phyloP scores from a whole-genome alignment of 129 eudicot genomes.

The Flaveria brownii region DNA sequence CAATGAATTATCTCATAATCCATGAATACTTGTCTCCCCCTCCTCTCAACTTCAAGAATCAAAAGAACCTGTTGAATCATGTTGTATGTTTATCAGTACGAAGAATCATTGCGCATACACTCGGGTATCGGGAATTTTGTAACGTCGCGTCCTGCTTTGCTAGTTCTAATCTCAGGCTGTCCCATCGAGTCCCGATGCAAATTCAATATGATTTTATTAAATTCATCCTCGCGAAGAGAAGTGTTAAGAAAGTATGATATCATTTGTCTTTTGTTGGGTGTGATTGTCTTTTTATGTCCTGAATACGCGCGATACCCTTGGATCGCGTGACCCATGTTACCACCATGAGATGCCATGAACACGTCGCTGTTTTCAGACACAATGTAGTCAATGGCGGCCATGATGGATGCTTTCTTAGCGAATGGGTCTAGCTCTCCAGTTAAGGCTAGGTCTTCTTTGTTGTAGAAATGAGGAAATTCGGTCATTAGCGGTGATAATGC shows the following conservation, averaged over 20 bases:
- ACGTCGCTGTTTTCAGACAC: constrained; percentile 88
- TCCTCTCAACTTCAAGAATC: constrained; percentile 25
- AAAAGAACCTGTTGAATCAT: constrained; percentile 12
- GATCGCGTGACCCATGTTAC: constrained; percentile 94
- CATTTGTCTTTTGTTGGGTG: constrained; percentile 96
- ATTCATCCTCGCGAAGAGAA: constrained; percentile 61
- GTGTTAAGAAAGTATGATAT: constrained; percentile 61
- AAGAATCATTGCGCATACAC: constrained; percentile 78
- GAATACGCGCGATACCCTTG: constrained; percentile 94
- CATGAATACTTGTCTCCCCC: constrained; percentile 12
- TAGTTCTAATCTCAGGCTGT: constrained; percentile 74
- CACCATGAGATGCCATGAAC: constrained; percentile 99
- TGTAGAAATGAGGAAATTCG: constrained; percentile 80
- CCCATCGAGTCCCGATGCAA: constrained; percentile 88
- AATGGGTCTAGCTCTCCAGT: constrained; percentile 83
- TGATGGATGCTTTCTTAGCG: constrained; percentile 63
- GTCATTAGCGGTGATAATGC: constrained; percentile 58
- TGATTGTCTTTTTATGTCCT: constrained; percentile 91
- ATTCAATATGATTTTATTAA: constrained; percentile 59
- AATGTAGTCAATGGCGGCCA: constrained; percentile 93
- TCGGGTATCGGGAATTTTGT: constrained; percentile 95
- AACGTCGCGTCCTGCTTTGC: constrained; percentile 83
- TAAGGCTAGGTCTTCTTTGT: constrained; percentile 85
- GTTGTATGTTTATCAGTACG: constrained; percentile 19
- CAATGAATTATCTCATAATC: constrained; percentile 25